These are phyloP conservation scores for Cucurbita ficifolia DNA, from an alignment of 306 rosid species.

Conservation along the genomic window DNA sequence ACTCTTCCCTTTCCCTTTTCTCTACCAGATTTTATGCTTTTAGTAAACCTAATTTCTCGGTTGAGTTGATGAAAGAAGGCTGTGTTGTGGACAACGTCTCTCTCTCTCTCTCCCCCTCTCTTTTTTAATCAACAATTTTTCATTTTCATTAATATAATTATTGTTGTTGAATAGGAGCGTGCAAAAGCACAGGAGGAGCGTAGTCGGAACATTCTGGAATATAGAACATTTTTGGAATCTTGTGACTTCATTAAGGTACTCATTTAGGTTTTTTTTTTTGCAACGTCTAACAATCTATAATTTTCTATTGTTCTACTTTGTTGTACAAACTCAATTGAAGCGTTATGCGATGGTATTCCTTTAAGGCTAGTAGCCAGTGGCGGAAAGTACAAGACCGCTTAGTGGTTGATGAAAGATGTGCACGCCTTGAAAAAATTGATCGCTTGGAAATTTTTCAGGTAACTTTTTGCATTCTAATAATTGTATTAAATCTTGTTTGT, in stretches of 20 bases:
- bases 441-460: conserved; percentile 75
- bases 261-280: neutral
- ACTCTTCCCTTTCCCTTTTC: neutral
- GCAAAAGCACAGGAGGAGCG: conserved; percentile 67
- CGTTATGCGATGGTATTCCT: conserved; percentile 7
- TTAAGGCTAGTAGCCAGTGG: conserved; percentile 83
- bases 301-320: conserved; percentile 10
- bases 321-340: conserved; percentile 10
- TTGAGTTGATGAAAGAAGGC: neutral
- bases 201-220: conserved; percentile 42
- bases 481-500: neutral
- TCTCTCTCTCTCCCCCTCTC: too few species aligned
- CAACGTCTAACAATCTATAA: neutral
- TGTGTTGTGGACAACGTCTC: neutral
- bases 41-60: neutral
- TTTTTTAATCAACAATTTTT: neutral
- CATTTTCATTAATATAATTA: conserved; percentile 3
- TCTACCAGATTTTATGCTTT: neutral
- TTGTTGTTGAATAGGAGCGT: conserved; percentile 45
- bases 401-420: conserved; percentile 87
- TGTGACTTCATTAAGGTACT: conserved; percentile 84
- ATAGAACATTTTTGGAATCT: conserved; percentile 62
- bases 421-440: conserved; percentile 70
- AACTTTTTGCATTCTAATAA: conserved; percentile 6
- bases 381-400: conserved; percentile 87